Evolutionary conservation across 2,329 filamentous ascomycete genomes (phyloP).

Genomic region (Escovopsis sp.): DNA sequence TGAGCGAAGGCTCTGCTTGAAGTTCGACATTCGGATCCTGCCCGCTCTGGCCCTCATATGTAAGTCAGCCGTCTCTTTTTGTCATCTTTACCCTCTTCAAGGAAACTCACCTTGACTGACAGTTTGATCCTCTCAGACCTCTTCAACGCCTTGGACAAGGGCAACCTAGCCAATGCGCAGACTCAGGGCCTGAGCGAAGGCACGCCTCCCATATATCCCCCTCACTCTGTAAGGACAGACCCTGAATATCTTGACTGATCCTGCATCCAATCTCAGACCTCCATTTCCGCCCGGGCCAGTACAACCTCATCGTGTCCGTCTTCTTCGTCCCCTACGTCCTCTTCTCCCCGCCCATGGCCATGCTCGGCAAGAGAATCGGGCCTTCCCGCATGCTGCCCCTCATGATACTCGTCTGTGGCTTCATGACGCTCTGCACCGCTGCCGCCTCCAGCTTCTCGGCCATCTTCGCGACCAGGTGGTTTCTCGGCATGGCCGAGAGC

Average conservation of each 20-base stretch:
- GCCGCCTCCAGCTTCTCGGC: slow-evolving; percentile 34
- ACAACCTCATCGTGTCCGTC: slow-evolving; percentile 56
- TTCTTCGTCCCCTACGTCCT: slow-evolving; percentile 67
- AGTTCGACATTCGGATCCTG: slow-evolving; percentile 38
- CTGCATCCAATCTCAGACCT: slow-evolving; percentile 16
- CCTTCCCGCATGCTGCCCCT: slow-evolving; percentile 51
- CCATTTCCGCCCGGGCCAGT: slow-evolving; percentile 44
- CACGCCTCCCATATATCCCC: slow-evolving; percentile 2
- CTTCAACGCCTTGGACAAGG: slow-evolving; percentile 32
- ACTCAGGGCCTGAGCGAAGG: slow-evolving; percentile 30
- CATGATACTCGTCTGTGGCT: slow-evolving; percentile 60
- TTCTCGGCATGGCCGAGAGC: slow-evolving; percentile 39
- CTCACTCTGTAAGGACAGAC: background rate
- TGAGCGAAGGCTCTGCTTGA: slow-evolving; percentile 36
- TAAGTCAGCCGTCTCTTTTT: slow-evolving; percentile 7
- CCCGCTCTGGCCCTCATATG: slow-evolving; percentile 41
- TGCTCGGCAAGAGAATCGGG: slow-evolving; percentile 58
- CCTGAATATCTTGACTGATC: slow-evolving; percentile 3
- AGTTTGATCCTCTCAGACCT: slow-evolving; percentile 17
- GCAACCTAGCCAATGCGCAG: slow-evolving; percentile 38
- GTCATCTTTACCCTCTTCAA: too few species aligned
- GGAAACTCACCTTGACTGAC: too few species aligned
- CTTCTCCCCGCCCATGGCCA: slow-evolving; percentile 42
- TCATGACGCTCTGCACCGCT: slow-evolving; percentile 45
- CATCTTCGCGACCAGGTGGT: slow-evolving; percentile 33